phyloP scores from a whole-genome alignment of 345 rosid species.

The Heritiera littoralis region DNA sequence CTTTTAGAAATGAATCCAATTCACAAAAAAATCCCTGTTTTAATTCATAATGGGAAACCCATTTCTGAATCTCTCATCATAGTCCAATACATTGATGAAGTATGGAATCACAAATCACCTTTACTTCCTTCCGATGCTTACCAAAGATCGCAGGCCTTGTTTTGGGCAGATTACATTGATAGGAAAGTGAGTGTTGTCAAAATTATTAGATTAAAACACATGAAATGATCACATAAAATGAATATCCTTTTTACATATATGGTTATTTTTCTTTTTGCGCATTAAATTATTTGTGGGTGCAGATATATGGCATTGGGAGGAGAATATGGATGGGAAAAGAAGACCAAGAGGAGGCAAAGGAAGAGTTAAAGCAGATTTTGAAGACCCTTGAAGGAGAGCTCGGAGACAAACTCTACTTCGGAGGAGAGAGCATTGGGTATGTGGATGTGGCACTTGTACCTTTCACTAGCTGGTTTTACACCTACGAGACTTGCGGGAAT shows the following conservation, averaged over 20 bases:
- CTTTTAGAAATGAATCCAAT: slow-evolving; percentile 7
- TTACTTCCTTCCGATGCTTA: slow-evolving; percentile 13
- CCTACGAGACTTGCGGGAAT: slow-evolving; percentile 30
- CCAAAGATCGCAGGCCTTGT: slow-evolving; percentile 11
- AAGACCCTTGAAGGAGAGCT: not conserved
- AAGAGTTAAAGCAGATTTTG: not conserved
- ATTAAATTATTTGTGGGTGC: not conserved
- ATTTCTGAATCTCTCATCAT: slow-evolving; percentile 14
- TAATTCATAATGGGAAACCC: slow-evolving; percentile 17
- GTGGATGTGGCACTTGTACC: slow-evolving; percentile 24
- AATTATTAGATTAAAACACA: not conserved
- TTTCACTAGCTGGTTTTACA: slow-evolving; percentile 27
- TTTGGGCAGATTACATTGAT: slow-evolving; percentile 8
- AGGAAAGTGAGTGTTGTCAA: not conserved
- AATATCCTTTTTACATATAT: not conserved
- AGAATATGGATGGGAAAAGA: not conserved
- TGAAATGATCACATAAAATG: not conserved
- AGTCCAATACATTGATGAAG: slow-evolving; percentile 9
- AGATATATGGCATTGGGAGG: not conserved
- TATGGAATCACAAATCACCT: slow-evolving; percentile 17
- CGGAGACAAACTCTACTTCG: slow-evolving; percentile 1
- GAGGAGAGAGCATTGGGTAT: slow-evolving; percentile 6
- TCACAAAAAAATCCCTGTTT: slow-evolving; percentile 14
- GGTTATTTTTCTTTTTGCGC: not conserved
- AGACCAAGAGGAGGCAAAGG: slow-evolving; percentile 12